phyloP scores from a whole-genome alignment of 2,329 filamentous ascomycete genomes.

The Diaporthe sp. region DNA sequence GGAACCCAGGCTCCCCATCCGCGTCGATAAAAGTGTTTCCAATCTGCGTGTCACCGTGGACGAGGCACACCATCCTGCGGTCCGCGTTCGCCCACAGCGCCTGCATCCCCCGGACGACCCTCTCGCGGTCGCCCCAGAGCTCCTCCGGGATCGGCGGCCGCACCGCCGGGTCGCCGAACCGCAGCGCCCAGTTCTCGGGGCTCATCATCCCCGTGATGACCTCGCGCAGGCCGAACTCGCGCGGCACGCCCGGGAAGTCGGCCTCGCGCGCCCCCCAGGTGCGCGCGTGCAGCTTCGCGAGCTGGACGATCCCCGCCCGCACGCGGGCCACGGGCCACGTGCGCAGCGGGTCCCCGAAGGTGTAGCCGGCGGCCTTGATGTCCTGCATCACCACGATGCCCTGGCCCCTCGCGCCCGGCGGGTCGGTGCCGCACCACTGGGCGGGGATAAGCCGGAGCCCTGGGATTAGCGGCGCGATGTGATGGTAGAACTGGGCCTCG shows the following conservation, averaged over 20 bases:
- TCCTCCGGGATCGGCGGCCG: constrained; percentile 31
- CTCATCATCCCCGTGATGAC: constrained; percentile 46
- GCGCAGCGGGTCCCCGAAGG: constrained; percentile 35
- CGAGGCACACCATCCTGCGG: constrained; percentile 54
- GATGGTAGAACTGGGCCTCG: constrained; percentile 40
- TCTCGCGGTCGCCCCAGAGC: constrained; percentile 34
- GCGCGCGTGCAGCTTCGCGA: constrained; percentile 57
- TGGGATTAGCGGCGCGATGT: constrained; percentile 43
- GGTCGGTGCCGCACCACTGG: constrained; percentile 33
- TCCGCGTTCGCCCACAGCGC: constrained; percentile 55
- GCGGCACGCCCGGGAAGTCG: constrained; percentile 46
- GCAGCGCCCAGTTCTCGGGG: constrained; percentile 27
- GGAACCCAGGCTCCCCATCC: constrained; percentile 53
- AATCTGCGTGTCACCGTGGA: constrained; percentile 60
- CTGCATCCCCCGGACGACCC: constrained; percentile 47
- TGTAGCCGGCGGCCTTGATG: constrained; percentile 44
- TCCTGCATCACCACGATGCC: constrained; percentile 35
- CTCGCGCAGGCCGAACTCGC: constrained; percentile 50
- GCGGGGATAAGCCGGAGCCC: constrained; percentile 41
- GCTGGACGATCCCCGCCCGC: constrained; percentile 52
- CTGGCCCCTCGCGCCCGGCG: constrained; percentile 32
- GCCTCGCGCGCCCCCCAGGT: constrained; percentile 53
- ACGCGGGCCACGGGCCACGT: constrained; percentile 34
- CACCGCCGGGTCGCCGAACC: constrained; percentile 36
- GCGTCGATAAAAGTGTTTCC: constrained; percentile 59